Conservation (phyloP, 176 grass and related monocot genomes). For the Hsuehochloa calcarea region DNA sequence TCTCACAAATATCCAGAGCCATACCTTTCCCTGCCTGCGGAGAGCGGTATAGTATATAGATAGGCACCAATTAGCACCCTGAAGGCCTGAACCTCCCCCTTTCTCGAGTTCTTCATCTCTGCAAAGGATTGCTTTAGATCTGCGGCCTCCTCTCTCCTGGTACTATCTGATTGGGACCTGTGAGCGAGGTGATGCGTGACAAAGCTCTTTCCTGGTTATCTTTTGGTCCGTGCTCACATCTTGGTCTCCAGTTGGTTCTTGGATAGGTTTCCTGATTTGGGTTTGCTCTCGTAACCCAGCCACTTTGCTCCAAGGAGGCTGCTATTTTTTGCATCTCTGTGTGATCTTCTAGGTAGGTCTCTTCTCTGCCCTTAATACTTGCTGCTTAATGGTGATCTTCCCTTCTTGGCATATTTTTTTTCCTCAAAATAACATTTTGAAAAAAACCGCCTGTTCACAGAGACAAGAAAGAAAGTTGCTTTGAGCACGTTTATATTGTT, state of each 20-base stretch:
- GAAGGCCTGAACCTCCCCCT: not conserved
- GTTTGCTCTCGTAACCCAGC: constrained; percentile 16
- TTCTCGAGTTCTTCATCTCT: constrained; percentile 10
- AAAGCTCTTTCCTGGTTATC: constrained; percentile 21
- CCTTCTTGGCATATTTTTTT: not conserved
- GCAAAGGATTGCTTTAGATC: constrained; percentile 30
- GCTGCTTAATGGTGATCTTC: not conserved
- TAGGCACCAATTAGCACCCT: constrained; percentile 16
- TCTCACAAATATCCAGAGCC: constrained; percentile 27
- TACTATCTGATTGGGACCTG: constrained; percentile 26
- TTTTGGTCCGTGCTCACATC: constrained; percentile 39
- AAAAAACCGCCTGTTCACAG: not conserved
- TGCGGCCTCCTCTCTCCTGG: constrained; percentile 28
- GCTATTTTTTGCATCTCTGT: constrained; percentile 25
- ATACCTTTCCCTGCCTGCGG: not conserved
- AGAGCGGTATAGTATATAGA: not conserved
- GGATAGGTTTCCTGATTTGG: constrained; percentile 38
- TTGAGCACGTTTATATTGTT: not conserved
- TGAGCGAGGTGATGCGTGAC: constrained; percentile 18
- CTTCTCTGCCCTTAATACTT: not conserved
- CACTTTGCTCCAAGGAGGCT: constrained; percentile 30
- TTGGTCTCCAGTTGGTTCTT: constrained; percentile 27
- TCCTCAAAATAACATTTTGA: not conserved
- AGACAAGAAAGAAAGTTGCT: not conserved
- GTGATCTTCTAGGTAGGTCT: not conserved